A percentile compares a stretch with the other conserved stretches of the same genome.
phyloP scores from a whole-genome alignment of 257 asterid genomes.

The Vinca minor region DNA sequence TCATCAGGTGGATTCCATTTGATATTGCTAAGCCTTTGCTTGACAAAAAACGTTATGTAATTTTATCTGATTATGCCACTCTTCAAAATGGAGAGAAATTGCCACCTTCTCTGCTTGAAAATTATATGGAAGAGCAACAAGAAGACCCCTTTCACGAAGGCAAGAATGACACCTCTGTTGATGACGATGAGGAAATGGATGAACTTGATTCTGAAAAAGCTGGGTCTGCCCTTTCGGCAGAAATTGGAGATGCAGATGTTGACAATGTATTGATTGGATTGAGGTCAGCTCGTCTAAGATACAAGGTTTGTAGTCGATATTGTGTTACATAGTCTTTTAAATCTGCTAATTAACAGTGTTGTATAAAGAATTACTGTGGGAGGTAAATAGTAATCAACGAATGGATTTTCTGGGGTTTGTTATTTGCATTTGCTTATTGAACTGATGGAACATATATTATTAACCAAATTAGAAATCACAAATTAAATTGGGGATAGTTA shows the following conservation, averaged over 20 bases:
- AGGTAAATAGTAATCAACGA: background rate
- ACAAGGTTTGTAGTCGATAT: constrained; percentile 39
- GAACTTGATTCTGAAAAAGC: constrained; percentile 56
- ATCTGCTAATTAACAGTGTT: background rate
- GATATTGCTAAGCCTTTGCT: constrained; percentile 65
- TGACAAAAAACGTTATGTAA: constrained; percentile 57
- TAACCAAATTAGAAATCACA: background rate
- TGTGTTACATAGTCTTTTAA: background rate
- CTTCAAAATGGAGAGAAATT: constrained; percentile 33
- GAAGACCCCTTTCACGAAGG: constrained; percentile 35
- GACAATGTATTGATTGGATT: constrained; percentile 56
- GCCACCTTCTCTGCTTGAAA: constrained; percentile 25
- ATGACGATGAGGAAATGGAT: constrained; percentile 52
- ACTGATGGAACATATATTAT: background rate
- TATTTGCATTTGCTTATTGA: background rate
- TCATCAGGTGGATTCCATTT: constrained; percentile 76
- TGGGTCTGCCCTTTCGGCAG: constrained; percentile 22
- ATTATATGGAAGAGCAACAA: constrained; percentile 39
- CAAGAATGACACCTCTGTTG: constrained; percentile 35
- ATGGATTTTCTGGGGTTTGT: background rate
- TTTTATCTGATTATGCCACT: constrained; percentile 54
- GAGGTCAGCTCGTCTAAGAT: constrained; percentile 50
- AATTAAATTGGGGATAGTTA: background rate
- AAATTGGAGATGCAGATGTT: constrained; percentile 40
- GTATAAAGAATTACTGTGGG: background rate